phyloP scores from a whole-genome alignment of 208 protist genomes.

The Trypanosoma vivax region DNA sequence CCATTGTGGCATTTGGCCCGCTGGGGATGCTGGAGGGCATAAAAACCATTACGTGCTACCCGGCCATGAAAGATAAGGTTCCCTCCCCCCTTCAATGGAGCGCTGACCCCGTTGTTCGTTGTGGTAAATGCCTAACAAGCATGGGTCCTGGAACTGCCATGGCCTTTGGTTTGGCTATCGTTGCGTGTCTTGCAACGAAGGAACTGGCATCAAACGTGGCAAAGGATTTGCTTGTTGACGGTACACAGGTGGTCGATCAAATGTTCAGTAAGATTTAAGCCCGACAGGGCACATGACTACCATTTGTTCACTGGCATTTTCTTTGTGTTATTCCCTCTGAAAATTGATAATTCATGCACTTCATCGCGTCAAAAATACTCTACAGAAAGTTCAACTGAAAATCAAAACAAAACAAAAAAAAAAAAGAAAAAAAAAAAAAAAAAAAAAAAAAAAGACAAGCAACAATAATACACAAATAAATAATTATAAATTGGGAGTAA shows the following conservation, averaged over 20 bases:
- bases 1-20: conserved; percentile 49
- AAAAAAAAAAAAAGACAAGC: conserved; percentile 1
- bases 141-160: conserved; percentile 79
- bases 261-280: conserved; percentile 14
- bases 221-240: conserved; percentile 67
- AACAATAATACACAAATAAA: not conserved
- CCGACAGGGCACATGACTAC: not conserved
- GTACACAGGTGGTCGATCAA: conserved; percentile 20
- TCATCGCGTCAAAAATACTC: not conserved
- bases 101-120: conserved; percentile 57
- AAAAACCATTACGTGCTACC: conserved; percentile 71
- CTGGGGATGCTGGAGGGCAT: conserved; percentile 76
- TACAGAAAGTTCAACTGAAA: not conserved
- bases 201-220: conserved; percentile 58
- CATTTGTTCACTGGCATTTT: conserved; percentile 1
- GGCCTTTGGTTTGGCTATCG: conserved; percentile 73
- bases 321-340: not conserved
- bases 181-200: conserved; percentile 47
- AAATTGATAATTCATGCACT: not conserved
- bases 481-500: not conserved
- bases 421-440: not conserved
- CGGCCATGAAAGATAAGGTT: conserved; percentile 62
- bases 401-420: not conserved
- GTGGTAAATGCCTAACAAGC: conserved; percentile 80
- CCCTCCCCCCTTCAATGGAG: conserved; percentile 49